A percentile compares a stretch with the other conserved stretches of the same genome.
Evolutionary conservation across 257 asterid species (phyloP).

Genomic region (Echites panduratus): DNA sequence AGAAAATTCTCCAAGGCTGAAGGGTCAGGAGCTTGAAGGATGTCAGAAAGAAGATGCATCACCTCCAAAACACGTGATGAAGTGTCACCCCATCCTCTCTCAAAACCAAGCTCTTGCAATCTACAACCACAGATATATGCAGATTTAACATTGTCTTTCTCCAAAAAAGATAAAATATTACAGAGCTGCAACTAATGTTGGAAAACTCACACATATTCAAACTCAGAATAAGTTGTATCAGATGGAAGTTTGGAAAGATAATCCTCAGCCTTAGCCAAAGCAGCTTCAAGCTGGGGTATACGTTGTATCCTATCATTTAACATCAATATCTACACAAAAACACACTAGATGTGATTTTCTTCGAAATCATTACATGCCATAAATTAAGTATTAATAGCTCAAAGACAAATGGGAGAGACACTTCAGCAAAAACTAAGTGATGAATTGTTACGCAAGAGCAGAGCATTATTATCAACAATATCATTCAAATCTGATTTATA

Average conservation of each 20-base stretch:
- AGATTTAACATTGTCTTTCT: neutral
- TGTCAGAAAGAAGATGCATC: constrained; percentile 89
- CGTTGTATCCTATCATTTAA: constrained; percentile 79
- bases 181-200: neutral
- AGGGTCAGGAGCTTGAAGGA: constrained; percentile 96
- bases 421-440: neutral
- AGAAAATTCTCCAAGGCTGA: constrained; percentile 79
- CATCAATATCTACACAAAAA: constrained; percentile 58
- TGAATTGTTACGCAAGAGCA: neutral
- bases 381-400: neutral
- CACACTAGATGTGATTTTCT: neutral
- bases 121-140: constrained; percentile 29
- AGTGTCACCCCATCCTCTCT: constrained; percentile 98
- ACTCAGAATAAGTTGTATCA: constrained; percentile 71
- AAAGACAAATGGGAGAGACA: neutral
- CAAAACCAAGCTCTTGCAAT: constrained; percentile 94
- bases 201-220: constrained; percentile 64
- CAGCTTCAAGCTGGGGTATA: constrained; percentile 70
- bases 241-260: constrained; percentile 49
- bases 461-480: neutral
- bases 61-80: constrained; percentile 62
- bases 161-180: neutral
- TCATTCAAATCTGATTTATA: neutral
- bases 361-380: neutral
- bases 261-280: constrained; percentile 79